Evolutionary conservation across 768 basidiomycete species (phyloP), one percentile per base, ranked within the genome.

Genomic region (Amyloporia xantha): DNA sequence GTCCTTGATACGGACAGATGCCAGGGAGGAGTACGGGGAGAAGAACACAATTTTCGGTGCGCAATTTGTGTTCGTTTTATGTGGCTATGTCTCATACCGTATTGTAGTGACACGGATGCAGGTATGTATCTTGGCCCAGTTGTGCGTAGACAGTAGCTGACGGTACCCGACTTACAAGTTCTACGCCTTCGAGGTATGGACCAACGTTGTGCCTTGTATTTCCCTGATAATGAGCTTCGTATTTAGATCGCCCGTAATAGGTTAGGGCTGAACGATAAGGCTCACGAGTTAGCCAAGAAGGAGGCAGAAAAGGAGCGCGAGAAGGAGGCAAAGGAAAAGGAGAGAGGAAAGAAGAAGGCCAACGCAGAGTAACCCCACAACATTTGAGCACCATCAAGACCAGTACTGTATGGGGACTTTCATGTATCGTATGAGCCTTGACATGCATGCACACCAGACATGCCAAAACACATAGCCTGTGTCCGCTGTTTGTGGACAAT

Each of bases 181-280:
- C 73, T 92, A 92, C 59, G 92, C 89, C 10, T 81, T 91, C 62
- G 96, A 96, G 74, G 89, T 88, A 61, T 47, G 65, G 52, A 36
- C 17, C 25, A 37, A 49, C 47, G 45, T 44, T 37, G 20, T 21
- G 35, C 28, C 26, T 27, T 12, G 38, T 19, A 15, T 17, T 40
- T 20, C 36, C 6, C 24, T 33, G 15, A 43, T 47, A n/a, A n/a
- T n/a, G n/a, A n/a, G n/a, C n/a, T n/a, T n/a, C n/a, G n/a, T n/a
- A n/a, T n/a, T n/a, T 47, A 96, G 88, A 94, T 99, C 65, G 80
- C 91, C 9, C 82, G 96, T 51, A 98, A 97, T 71, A 74, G 84
- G 49, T 76, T 91, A 1, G 93, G 92, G 1, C 75, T 98, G 41
- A 99, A 99, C 66, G 91, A 94, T 64, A 70, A 68, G 44, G 84